Evolutionary conservation across 768 basidiomycete genomes (phyloP).

Genomic region (Serpula lacrymans): DNA sequence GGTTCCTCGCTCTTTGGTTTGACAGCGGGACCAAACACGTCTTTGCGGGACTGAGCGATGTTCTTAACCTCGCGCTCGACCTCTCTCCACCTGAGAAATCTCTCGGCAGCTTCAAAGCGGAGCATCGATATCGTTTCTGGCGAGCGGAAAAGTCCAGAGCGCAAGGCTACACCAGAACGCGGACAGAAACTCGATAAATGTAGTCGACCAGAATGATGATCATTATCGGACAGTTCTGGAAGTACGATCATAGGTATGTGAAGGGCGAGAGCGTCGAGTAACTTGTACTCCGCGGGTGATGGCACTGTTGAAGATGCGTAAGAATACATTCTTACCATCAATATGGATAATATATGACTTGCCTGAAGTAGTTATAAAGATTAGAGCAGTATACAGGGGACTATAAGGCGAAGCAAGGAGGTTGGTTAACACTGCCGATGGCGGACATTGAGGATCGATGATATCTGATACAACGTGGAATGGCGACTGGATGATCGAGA

Average conservation of each 20-base stretch:
- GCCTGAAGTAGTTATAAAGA: slow-evolving; percentile 53
- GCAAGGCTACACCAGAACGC: slow-evolving; percentile 45
- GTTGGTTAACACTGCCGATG: slow-evolving; percentile 47
- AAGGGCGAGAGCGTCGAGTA: slow-evolving; percentile 47
- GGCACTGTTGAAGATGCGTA: slow-evolving; percentile 19
- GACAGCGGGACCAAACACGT: slow-evolving; percentile 6
- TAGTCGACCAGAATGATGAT: slow-evolving; percentile 24
- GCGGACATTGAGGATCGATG: slow-evolving; percentile 48
- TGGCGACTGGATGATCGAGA: slow-evolving; percentile 50
- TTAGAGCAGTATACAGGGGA: slow-evolving; percentile 58
- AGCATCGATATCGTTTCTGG: slow-evolving; percentile 57
- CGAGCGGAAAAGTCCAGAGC: slow-evolving; percentile 59
- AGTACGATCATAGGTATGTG: slow-evolving; percentile 59
- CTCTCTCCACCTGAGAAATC: slow-evolving; percentile 72
- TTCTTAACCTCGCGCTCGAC: slow-evolving; percentile 54
- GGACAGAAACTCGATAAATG: slow-evolving; percentile 59
- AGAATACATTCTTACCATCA: not conserved
- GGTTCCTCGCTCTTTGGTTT: slow-evolving; percentile 10
- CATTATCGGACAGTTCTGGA: slow-evolving; percentile 35
- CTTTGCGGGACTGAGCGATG: slow-evolving; percentile 27
- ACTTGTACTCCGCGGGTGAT: slow-evolving; percentile 34
- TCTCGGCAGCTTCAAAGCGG: slow-evolving; percentile 62
- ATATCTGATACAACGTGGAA: slow-evolving; percentile 53
- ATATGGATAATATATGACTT: slow-evolving; percentile 12
- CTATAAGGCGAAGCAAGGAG: slow-evolving; percentile 57